Evolutionary conservation across 2,329 filamentous ascomycete species (phyloP).

Genomic region (Huntiella omanensis): DNA sequence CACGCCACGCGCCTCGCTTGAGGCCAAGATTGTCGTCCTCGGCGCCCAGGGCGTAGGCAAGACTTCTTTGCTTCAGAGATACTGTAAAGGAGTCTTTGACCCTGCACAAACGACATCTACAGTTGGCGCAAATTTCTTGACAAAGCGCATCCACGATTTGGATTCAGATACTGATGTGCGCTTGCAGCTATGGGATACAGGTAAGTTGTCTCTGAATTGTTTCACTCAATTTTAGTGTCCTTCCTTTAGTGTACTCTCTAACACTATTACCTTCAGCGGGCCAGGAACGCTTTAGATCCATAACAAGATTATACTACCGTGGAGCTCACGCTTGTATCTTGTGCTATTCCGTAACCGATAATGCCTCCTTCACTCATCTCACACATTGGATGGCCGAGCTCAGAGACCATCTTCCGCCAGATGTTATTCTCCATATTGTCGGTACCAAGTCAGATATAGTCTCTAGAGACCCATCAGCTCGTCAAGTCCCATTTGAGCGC

Average conservation of each 20-base stretch:
- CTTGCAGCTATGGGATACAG: constrained; percentile 94
- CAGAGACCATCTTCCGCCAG: constrained; percentile 54
- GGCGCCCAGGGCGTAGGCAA: constrained; percentile 66
- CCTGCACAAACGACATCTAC: constrained; percentile 47
- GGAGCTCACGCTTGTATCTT: constrained; percentile 86
- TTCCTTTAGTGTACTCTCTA: not conserved
- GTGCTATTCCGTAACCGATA: constrained; percentile 86
- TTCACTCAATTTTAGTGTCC: constrained; percentile 3
- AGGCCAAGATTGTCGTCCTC: constrained; percentile 67
- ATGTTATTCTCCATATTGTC: constrained; percentile 82
- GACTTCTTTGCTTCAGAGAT: constrained; percentile 59
- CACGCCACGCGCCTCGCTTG: constrained; percentile 32
- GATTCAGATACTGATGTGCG: constrained; percentile 74
- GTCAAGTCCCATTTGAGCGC: constrained; percentile 81
- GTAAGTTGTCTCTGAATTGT: constrained; percentile 19
- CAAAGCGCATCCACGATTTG: constrained; percentile 62
- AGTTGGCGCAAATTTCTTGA: constrained; percentile 64
- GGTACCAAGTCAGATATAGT: constrained; percentile 89
- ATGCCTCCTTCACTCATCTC: constrained; percentile 76
- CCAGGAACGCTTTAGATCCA: constrained; percentile 87
- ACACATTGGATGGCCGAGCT: constrained; percentile 77
- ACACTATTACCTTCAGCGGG: constrained; percentile 33
- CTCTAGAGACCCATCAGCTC: constrained; percentile 55
- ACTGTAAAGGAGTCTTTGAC: constrained; percentile 53
- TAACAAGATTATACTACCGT: constrained; percentile 89